Conservation (phyloP, 306 rosid genomes). For the Malus fusca region DNA sequence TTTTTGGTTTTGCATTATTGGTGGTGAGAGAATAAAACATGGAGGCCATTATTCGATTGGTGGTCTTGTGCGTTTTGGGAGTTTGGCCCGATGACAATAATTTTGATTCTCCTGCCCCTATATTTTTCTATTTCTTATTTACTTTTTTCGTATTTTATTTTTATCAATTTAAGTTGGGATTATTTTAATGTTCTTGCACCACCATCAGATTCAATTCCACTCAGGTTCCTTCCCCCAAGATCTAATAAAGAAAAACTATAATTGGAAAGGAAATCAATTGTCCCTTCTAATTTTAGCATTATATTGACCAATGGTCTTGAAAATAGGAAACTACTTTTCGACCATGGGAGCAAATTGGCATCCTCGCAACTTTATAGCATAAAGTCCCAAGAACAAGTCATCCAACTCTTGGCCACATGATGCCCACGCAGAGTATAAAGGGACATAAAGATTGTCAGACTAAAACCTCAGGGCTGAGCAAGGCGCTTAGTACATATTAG, state of each 20-base stretch:
- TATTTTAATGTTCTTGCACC: neutral
- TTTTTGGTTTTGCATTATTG: neutral
- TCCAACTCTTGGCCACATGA: too few species aligned
- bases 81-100: neutral
- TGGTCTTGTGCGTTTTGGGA: neutral
- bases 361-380: too few species aligned
- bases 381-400: too few species aligned
- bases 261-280: neutral
- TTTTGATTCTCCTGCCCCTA: too few species aligned
- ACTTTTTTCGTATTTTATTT: neutral
- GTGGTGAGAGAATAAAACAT: neutral
- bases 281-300: neutral
- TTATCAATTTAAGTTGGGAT: neutral
- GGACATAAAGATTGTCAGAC: too few species aligned
- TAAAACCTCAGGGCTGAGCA: too few species aligned
- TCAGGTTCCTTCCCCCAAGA: neutral
- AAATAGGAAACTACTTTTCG: too few species aligned
- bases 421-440: too few species aligned
- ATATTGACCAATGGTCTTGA: neutral
- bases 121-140: too few species aligned
- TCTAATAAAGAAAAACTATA: neutral
- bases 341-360: too few species aligned
- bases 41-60: neutral
- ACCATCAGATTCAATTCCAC: neutral
- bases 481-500: too few species aligned